These are phyloP conservation scores for Fusarium brachygibbosum DNA, from an alignment of 2,329 filamentous ascomycete species.

Conservation along the genomic window DNA sequence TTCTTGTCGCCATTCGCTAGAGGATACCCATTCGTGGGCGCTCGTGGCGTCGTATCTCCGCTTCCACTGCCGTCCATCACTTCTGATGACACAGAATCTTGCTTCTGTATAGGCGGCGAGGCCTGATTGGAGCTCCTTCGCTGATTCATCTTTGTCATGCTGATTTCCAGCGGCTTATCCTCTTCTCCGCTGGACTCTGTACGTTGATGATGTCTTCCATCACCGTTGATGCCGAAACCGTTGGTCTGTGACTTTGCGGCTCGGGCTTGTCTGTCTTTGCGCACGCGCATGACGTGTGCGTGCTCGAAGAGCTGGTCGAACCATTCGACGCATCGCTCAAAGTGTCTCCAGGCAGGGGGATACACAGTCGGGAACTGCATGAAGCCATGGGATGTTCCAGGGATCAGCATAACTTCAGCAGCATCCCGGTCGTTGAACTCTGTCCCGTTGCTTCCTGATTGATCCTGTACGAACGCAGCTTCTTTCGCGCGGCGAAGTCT, in stretches of 20 bases:
- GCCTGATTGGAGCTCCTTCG: conserved; percentile 50
- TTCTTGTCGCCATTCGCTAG: conserved; percentile 46
- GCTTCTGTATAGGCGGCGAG: conserved; percentile 21
- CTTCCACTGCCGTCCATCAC: conserved; percentile 30
- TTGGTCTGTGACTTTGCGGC: conserved; percentile 14
- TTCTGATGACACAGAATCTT: conserved; percentile 26
- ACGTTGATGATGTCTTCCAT: conserved; percentile 49
- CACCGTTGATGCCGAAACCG: conserved; percentile 40
- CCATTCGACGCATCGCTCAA: conserved; percentile 84
- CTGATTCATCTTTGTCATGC: conserved; percentile 65
- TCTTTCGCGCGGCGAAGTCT: conserved; percentile 84
- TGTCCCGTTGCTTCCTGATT: conserved; percentile 40
- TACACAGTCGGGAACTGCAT: conserved; percentile 91
- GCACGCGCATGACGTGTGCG: conserved; percentile 59
- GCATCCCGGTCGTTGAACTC: conserved; percentile 59
- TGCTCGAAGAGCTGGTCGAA: conserved; percentile 80
- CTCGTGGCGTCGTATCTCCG: conserved; percentile 35
- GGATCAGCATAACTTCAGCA: conserved; percentile 83
- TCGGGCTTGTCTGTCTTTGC: conserved; percentile 39
- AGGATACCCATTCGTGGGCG: conserved; percentile 32
- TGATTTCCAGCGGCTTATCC: conserved; percentile 85
- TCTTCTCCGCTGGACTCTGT: conserved; percentile 81
- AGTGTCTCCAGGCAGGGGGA: conserved; percentile 89
- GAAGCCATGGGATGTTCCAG: conserved; percentile 93
- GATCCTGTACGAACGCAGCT: conserved; percentile 52